phyloP scores from a whole-genome alignment of 140 eudicot species.

The Bidens hawaiensis region DNA sequence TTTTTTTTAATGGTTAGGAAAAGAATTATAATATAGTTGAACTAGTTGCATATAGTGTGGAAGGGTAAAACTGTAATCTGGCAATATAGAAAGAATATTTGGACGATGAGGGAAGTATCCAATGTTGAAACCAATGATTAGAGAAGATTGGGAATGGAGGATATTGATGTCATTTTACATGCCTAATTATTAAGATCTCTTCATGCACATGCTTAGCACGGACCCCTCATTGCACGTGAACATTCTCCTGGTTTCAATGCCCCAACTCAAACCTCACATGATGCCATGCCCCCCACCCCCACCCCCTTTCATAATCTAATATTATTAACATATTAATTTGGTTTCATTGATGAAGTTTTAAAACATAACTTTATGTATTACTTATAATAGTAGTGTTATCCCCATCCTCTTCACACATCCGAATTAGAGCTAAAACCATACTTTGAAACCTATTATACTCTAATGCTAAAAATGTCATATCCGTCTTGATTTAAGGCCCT shows the following conservation, averaged over 20 bases:
- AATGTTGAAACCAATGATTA: slow-evolving; percentile 38
- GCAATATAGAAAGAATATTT: slow-evolving; percentile 3
- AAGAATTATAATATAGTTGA: no score
- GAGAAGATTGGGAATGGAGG: slow-evolving; percentile 28
- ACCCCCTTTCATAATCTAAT: not conserved
- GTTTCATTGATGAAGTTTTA: no score
- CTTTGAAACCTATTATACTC: no score
- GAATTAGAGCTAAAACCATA: no score
- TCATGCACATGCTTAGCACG: slow-evolving; percentile 35
- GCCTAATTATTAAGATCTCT: slow-evolving; percentile 22
- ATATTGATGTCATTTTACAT: slow-evolving; percentile 25
- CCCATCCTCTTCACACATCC: no score
- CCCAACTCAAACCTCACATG: slow-evolving; percentile 36
- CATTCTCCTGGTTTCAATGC: slow-evolving; percentile 42
- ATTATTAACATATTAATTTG: no score
- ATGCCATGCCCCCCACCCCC: slow-evolving; percentile 13
- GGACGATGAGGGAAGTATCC: slow-evolving; percentile 26
- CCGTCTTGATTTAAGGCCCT: no score
- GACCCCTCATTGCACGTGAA: slow-evolving; percentile 37
- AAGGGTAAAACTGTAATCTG: slow-evolving; percentile 19
- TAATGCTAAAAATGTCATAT: no score
- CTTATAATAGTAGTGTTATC: no score
- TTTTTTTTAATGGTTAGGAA: no score
- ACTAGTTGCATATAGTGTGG: not conserved
- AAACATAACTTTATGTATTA: no score